These are phyloP conservation scores for Pseudomicrostroma phylloplanum DNA, from an alignment of 1,284 basidiomycete genomes.

Conservation along the genomic window DNA sequence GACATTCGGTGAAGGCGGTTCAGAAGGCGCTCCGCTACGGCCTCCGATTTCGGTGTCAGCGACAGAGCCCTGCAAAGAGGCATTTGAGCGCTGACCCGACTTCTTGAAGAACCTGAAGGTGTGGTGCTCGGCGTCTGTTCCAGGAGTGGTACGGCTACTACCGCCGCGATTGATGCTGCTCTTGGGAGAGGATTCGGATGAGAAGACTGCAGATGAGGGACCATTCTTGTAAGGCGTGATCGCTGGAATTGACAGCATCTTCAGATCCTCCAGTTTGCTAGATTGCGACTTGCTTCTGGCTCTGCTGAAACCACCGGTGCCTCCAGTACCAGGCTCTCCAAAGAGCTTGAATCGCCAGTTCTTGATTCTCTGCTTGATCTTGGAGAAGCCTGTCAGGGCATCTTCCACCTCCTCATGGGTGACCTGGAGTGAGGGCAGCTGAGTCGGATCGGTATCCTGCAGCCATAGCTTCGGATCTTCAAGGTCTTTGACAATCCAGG, in stretches of 20 bases:
- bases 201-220: not conserved
- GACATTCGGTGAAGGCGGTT: not conserved
- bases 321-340: conserved; percentile 17
- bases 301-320: not conserved
- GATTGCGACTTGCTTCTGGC: not conserved
- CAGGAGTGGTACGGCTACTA: not conserved
- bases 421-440: conserved; percentile 61
- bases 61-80: not conserved
- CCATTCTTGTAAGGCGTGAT: not conserved
- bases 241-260: not conserved
- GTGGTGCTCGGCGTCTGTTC: not conserved
- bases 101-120: not conserved
- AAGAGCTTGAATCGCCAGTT: conserved; percentile 35
- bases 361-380: conserved; percentile 40
- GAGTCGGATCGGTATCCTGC: conserved; percentile 63
- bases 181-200: not conserved
- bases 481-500: conserved; percentile 74
- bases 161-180: not conserved
- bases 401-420: conserved; percentile 73
- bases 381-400: conserved; percentile 54
- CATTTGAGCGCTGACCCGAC: not conserved
- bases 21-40: not conserved
- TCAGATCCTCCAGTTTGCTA: not conserved
- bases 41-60: not conserved
- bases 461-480: conserved; percentile 71